Evolutionary conservation across 1,284 basidiomycete genomes (phyloP), one percentile per base, ranked within the genome.

Genomic region (Trametes polyzona): DNA sequence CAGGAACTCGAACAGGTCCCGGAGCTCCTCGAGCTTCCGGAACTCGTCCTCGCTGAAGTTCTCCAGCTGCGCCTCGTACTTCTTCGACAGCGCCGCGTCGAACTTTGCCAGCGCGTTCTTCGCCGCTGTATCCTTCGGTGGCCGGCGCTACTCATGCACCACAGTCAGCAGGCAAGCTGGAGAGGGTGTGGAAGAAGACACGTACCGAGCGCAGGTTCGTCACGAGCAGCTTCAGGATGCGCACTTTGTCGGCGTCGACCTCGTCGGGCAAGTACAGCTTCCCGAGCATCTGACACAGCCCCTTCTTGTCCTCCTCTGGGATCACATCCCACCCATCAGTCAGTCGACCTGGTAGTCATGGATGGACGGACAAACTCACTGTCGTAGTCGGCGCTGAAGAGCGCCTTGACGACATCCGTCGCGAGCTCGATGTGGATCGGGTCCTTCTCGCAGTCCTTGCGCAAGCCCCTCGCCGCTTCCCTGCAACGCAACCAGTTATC

Each of bases 351-450:
- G 21, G 16, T 12, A 53, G 54, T 39, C 16, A 59, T 41, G 35
- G 26, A 26, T 12, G 36, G 7, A 40, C 6, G 10, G 17, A 17
- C 16, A 10, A n/a, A 12, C 69, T 37, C 43, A 84, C 74, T 86
- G 68, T 73, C 74, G 37, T 78, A 69, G 14, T 80, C 75, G 54
- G 71, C 71, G 26, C 73, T 74, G 66, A 88, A 87, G 51, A 88
- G 69, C 2, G 76, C 79, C 66, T 84, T 83, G 43, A 96, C 74
- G 35, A 98, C 81, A 48, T 92, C 87, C 41, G 84, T 75, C 4
- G 89, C 93, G 2, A 98, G 74, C 59, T 95, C 90, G 19, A 92
- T 77, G 67, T 98, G 96, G 2, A 93, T 76, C 8, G 75, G 65
- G 14, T 80, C 73, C 64, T 88, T 82, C 59, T 75, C 63, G 47